Base-by-base conservation (phyloP, 768 basidiomycete genomes). In the Tricholoma sp. region DNA sequence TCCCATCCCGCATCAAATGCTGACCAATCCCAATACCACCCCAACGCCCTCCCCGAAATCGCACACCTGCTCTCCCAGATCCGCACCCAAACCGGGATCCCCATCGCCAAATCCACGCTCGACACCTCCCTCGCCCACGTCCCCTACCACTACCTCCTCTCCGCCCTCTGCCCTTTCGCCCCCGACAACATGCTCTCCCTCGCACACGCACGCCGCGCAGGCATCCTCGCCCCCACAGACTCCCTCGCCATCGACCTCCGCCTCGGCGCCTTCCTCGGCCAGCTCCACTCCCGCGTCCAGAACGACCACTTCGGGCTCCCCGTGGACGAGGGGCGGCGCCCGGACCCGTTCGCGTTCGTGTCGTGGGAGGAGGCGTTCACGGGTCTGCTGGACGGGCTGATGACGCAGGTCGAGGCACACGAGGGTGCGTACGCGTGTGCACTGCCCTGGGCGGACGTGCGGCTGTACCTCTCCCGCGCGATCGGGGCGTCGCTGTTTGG, bases 331-430 rank as follows among this genome's bases (percentile, higher is more conserved):
- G 51, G 9, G 58, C 57, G 6, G 67, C 63, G 18, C 69, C 73
- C n/a, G 37, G 57, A 10, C 72, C 77, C 5, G 69, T 75, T n/a
- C n/a, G n/a, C n/a, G 13, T 76, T 75, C 1, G 88, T 85, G 65
- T 85, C 80, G 68, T 91, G 89, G 89, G 85, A 90, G 69, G 87
- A 87, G 63, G 81, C 84, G 1, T 90, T 90, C 67, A 83, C 83
- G 6, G 51, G 68, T 8, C 71, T 81, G 6, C 69, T 91, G 48
- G 88, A 90, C 58, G 72, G 71, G 6, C 68, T 84, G 12, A 68
- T 90, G n/a, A 65, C 66, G n/a, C 67, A 70, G 6, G 76, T 80
- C 13, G 73, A 77, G 54, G 57, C 59, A 2, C 59, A 61, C 42
- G 59, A 59, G 10, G n/a, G 62, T 48, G 55, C 57, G 34, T 58